Conservation (phyloP, 371 early-diverging fungal genomes). For the Cokeromyces recurvatus region DNA sequence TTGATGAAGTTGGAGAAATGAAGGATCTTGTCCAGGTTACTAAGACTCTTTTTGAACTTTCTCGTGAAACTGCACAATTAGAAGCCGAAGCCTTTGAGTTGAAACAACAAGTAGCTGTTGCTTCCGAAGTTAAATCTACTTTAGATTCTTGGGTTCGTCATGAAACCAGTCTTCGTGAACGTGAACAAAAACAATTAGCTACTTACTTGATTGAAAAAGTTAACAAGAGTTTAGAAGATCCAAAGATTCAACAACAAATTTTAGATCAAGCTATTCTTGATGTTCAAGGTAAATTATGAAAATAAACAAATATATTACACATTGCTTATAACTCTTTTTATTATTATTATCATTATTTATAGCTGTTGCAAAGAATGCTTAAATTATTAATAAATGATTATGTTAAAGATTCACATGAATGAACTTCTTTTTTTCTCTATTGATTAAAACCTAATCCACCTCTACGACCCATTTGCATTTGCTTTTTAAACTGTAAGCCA, state of each 20-base stretch:
- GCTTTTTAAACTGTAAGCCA: conserved; percentile 42
- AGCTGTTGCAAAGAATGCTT: not conserved
- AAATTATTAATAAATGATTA: no score
- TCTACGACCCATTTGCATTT: conserved; percentile 38
- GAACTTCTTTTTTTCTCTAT: no score
- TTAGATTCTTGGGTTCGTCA: conserved; percentile 97
- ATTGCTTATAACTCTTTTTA: not conserved
- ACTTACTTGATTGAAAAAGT: conserved; percentile 83
- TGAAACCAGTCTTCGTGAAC: conserved; percentile 89
- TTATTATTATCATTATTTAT: not conserved
- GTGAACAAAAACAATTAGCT: conserved; percentile 88
- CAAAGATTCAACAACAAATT: conserved; percentile 65
- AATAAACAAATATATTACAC: not conserved
- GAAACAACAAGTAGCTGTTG: conserved; percentile 86
- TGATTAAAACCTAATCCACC: conserved; percentile 44
- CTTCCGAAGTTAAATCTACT: conserved; percentile 80
- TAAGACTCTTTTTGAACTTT: conserved; percentile 88
- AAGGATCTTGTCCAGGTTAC: conserved; percentile 92
- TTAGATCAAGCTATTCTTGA: conserved; percentile 54
- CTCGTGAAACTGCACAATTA: conserved; percentile 90
- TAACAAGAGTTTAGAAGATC: conserved; percentile 74
- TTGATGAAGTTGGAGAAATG: conserved; percentile 86
- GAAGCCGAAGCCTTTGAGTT: conserved; percentile 92
- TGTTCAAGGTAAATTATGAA: conserved; percentile 41
- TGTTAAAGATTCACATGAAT: no score